Base-by-base conservation (phyloP, 441 rosid species). In the Kokia cookei region DNA sequence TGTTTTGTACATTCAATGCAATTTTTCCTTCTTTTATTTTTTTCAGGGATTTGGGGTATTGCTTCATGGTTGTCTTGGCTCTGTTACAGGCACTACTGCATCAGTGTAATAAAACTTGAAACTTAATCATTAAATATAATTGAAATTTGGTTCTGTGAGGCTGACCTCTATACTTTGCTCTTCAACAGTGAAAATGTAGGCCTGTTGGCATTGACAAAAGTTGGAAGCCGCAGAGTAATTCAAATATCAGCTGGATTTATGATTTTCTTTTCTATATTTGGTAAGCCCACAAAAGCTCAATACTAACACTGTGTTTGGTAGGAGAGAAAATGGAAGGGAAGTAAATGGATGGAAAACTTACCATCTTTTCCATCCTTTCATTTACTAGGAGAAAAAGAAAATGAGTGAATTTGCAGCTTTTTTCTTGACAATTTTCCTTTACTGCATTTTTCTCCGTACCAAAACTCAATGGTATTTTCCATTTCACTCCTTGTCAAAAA, bases 181-280 rank as follows among this genome's bases (percentile, higher is more conserved):
- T 72, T 45, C 13, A 24, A 43, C 73, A 92, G 93, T 64, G 97
- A 91, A 85, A 92, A 89, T 79, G 97, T 89, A n/a, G 94, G 97
- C 67, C 79, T 91, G 40, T 64, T 92, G 77, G 97, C 91, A 60
- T 71, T 92, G 80, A 90, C 97, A n/a, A 85, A 83, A 32, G 37
- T 32, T 32, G 37, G 37, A 32, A 32, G 37, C 37, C 37, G 37
- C 6, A 32, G 37, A 32, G 37, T 32, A 32, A 32, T 32, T 67
- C 96, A 92, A 75, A 83, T 92, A 81, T 88, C 97, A 73, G 91
- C 90, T 12, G 89, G 82, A 8, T 86, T 87, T 79, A 90, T 89
- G 95, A 84, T 89, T 62, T 84, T 90, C 79, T 90, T 92, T 85
- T 90, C 97, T 42, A 60, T 89, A 74, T 86, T 92, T 2, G 96